Base-by-base conservation (phyloP, 176 grass and related monocot genomes). In the Aegilops tauschii region DNA sequence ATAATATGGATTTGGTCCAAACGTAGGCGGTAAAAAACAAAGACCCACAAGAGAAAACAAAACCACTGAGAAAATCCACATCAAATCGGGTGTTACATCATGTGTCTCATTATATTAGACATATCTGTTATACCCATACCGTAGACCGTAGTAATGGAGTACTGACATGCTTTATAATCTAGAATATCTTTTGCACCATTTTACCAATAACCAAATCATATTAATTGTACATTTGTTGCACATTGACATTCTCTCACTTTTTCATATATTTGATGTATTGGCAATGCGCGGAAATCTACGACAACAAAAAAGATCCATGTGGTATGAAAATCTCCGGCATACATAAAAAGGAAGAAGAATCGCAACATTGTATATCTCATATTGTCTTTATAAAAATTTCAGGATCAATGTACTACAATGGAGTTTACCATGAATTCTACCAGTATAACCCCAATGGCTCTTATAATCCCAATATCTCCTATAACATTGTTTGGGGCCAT, bases 341-440 rank as follows among this genome's bases (percentile, higher is more conserved):
- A 84, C 44, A 65, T 27, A 64, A 30, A 84, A 13, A 32, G 62
- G 69, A 67, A 20, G 35, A 30, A 44, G 35, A 81, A 35, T 13
- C 86, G 30, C 66, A 11, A 8, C 6, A 62, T 83, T 61, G 14
- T 42, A 3, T 30, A 89, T 62, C 67, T 34, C 8, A 65, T n/a
- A 47, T 10, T 28, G 35, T 27, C 52, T 58, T 34, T 35, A 36
- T 2, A 69, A 35, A 79, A 79, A 69, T 54, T 68, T 80, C 86
- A 98, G 95, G 95, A 40, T 91, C 95, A 27, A 90, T 98, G 91
- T 98, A 95, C 91, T 93, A 89, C 91, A 98, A 92, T 52, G 95
- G 91, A 44, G 47, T 95, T 69, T 98, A 98, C 69, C 95, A 98
- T 45, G 80, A 93, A 20, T 95, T 98, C 83, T 98, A 98, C 85